Percentiles rank a stretch among this genome's conserved stretches.
Conservation (phyloP, 352 stramenopile genomes). For the Phytophthora europaea region DNA sequence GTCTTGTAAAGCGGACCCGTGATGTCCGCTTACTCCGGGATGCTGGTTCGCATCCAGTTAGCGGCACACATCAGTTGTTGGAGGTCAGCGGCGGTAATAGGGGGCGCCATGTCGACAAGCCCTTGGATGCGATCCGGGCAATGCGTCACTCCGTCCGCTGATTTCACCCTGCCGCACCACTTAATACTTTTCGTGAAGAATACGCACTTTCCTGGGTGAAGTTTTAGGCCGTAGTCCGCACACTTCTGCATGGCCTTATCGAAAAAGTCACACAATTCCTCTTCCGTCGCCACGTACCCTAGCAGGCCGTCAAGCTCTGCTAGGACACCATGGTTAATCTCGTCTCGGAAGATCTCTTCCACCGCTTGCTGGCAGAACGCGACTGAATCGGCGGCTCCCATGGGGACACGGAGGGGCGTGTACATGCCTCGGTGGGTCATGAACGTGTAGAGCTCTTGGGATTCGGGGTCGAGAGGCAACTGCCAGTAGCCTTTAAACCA, state of each 20-base stretch:
- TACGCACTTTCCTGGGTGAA: constrained; percentile 13
- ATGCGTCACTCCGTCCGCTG: constrained; percentile 9
- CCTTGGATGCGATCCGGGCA: constrained; percentile 24
- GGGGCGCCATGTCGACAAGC: constrained; percentile 9
- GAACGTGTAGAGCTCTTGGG: constrained; percentile 19
- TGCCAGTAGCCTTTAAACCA: constrained; percentile 28
- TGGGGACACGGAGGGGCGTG: constrained; percentile 22
- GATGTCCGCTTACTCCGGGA: constrained; percentile 30
- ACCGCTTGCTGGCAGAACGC: constrained; percentile 13
- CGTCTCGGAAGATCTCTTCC: constrained; percentile 4
- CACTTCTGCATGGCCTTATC: constrained; percentile 11
- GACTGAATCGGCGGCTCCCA: constrained; percentile 27
- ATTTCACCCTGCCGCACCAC: constrained; percentile 29
- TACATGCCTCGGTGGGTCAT: constrained; percentile 15
- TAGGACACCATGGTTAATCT: constrained; percentile 8
- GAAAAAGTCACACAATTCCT: not conserved
- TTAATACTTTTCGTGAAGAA: constrained; percentile 28
- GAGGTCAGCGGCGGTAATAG: not conserved
- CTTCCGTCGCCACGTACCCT: constrained; percentile 3
- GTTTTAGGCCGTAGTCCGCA: constrained; percentile 17
- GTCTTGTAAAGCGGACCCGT: constrained; percentile 20
- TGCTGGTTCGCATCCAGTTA: constrained; percentile 14
- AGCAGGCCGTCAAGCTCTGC: constrained; percentile 12
- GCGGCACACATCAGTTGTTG: constrained; percentile 6
- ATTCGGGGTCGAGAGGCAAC: constrained; percentile 10